These are phyloP conservation scores for Ilyonectria sp. DNA, from an alignment of 2,329 filamentous ascomycete genomes.

Conservation along the genomic window DNA sequence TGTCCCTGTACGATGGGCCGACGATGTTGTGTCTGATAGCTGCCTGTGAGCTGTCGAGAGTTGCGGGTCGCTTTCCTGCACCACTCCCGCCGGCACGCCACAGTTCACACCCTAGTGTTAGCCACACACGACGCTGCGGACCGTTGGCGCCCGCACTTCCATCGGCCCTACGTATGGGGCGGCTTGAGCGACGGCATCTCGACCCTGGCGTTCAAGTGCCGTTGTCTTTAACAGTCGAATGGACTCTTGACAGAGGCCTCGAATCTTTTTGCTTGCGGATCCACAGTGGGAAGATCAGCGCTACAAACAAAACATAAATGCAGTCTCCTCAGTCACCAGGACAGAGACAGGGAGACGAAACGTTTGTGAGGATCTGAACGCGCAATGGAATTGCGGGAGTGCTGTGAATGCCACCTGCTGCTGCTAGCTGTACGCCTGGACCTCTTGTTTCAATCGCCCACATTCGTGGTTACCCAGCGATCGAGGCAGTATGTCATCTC, in stretches of 20 bases:
- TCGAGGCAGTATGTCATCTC: constrained; percentile 18
- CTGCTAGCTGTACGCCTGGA: constrained; percentile 23
- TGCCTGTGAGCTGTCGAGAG: constrained; percentile 17
- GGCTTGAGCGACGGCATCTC: constrained; percentile 25
- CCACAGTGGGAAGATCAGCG: constrained; percentile 33
- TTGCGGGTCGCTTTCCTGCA: constrained; percentile 11
- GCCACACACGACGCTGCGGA: constrained; percentile 25
- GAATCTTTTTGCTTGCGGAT: constrained; percentile 29
- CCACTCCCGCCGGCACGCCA: constrained; percentile 22
- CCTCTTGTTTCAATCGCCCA: constrained; percentile 25
- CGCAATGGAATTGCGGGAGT: constrained; percentile 27
- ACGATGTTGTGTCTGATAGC: constrained; percentile 5
- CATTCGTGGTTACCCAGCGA: constrained; percentile 20
- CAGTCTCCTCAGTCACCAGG: constrained; percentile 21
- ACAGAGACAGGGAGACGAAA: constrained; percentile 32
- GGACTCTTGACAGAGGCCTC: constrained; percentile 31
- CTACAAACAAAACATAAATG: constrained; percentile 29
- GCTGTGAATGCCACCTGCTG: constrained; percentile 28
- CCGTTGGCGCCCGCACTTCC: constrained; percentile 28
- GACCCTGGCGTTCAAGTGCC: constrained; percentile 40
- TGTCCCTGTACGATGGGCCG: constrained; percentile 4
- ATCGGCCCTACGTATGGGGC: constrained; percentile 34
- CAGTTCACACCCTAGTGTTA: constrained; percentile 1
- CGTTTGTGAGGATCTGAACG: constrained; percentile 32
- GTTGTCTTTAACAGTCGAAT: constrained; percentile 29